These are phyloP conservation scores for Parascedosporium putredinis DNA, from an alignment of 2,329 filamentous ascomycete genomes.

Conservation along the genomic window DNA sequence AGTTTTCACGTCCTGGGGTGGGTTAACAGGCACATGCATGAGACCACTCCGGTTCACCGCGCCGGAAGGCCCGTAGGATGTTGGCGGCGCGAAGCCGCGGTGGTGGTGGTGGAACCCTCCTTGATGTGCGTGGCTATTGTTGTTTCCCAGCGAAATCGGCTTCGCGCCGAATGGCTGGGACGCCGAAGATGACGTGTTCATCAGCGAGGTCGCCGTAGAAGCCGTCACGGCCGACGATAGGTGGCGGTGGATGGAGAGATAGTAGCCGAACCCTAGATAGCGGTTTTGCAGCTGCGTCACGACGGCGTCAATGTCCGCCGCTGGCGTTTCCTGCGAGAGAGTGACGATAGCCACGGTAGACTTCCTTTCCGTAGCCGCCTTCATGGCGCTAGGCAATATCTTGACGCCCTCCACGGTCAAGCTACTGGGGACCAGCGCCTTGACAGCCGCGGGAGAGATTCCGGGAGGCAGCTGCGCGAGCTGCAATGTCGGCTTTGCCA, in stretches of 20 bases:
- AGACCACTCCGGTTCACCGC: slow-evolving; percentile 23
- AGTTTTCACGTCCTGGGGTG: slow-evolving; percentile 68
- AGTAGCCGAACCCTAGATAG: slow-evolving; percentile 77
- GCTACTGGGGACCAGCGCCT: slow-evolving; percentile 45
- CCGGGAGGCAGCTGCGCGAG: slow-evolving; percentile 51
- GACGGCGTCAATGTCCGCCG: slow-evolving; percentile 70
- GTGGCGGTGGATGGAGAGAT: slow-evolving; percentile 70
- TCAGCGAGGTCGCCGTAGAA: slow-evolving; percentile 24
- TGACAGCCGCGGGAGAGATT: slow-evolving; percentile 49
- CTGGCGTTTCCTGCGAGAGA: slow-evolving; percentile 67
- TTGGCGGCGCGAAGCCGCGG: slow-evolving; percentile 65
- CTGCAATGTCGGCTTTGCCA: slow-evolving; percentile 52
- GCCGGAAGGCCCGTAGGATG: slow-evolving; percentile 46
- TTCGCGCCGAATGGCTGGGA: slow-evolving; percentile 73
- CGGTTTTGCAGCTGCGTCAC: slow-evolving; percentile 71
- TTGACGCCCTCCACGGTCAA: slow-evolving; percentile 64
- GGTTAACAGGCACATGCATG: slow-evolving; percentile 60
- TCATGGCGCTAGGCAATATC: slow-evolving; percentile 47
- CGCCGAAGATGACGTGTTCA: slow-evolving; percentile 29
- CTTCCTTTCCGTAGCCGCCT: slow-evolving; percentile 51
- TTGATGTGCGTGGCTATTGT: neutral
- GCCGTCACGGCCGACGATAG: slow-evolving; percentile 62
- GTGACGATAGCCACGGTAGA: slow-evolving; percentile 71
- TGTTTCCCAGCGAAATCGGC: slow-evolving; percentile 30
- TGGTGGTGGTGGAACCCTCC: slow-evolving; percentile 28